Evolutionary conservation across 2,329 filamentous ascomycete genomes (phyloP).

Genomic region (Aspergillus fijiensis): DNA sequence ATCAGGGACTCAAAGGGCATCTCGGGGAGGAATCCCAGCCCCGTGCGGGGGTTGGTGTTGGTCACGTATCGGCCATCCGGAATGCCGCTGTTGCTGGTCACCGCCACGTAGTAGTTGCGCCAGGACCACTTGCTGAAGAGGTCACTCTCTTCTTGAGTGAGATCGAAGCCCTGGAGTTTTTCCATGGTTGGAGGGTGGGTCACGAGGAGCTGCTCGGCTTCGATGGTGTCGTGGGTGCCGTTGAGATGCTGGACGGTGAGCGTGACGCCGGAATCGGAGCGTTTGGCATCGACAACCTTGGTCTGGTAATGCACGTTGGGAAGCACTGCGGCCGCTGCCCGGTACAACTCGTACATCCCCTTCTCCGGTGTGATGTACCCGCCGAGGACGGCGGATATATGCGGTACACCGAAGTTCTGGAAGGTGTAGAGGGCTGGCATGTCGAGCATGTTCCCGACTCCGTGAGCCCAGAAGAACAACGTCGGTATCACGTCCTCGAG

Average conservation of each 20-base stretch:
- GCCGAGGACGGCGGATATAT: slow-evolving; percentile 17
- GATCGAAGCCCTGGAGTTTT: slow-evolving; percentile 39
- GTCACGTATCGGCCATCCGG: slow-evolving; percentile 26
- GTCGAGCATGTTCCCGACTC: slow-evolving; percentile 13
- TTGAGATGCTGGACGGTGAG: slow-evolving; percentile 26
- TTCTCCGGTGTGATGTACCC: slow-evolving; percentile 22
- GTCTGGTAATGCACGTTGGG: slow-evolving; percentile 28
- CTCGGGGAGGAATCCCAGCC: slow-evolving; percentile 29
- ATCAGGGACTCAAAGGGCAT: slow-evolving; percentile 14
- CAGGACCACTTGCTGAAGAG: slow-evolving; percentile 42
- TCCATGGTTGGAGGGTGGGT: slow-evolving; percentile 37
- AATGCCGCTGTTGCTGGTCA: slow-evolving; percentile 43
- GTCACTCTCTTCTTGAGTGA: slow-evolving; percentile 33
- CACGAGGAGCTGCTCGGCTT: slow-evolving; percentile 39
- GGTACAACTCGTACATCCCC: slow-evolving; percentile 20
- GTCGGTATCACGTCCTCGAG: slow-evolving; percentile 9
- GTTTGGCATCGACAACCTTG: slow-evolving; percentile 19
- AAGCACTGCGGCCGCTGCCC: slow-evolving; percentile 25
- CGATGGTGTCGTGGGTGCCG: slow-evolving; percentile 31
- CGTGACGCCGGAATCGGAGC: slow-evolving; percentile 20
- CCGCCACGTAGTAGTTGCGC: slow-evolving; percentile 39
- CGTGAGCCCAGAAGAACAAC: slow-evolving; percentile 13
- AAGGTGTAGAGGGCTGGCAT: slow-evolving; percentile 13
- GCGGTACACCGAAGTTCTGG: slow-evolving; percentile 13
- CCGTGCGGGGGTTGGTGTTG: slow-evolving; percentile 25